phyloP scores from a whole-genome alignment of 495 filamentous ascomycete species.

The Copromyces sp. region DNA sequence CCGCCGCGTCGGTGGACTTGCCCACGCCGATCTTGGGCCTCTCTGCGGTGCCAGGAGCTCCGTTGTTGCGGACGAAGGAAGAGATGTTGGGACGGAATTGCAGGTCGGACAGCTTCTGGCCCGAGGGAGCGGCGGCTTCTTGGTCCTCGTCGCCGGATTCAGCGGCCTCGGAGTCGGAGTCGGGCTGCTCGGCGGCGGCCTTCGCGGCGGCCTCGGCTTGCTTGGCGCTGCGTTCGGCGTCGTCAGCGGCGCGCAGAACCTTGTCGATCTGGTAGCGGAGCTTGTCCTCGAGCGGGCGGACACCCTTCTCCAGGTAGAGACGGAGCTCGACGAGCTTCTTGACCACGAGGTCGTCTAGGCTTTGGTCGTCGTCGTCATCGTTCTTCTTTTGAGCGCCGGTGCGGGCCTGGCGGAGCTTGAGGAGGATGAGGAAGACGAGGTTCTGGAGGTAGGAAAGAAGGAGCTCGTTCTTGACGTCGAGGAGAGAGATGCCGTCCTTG shows the following conservation, averaged over 20 bases:
- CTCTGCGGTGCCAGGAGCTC: slow-evolving; percentile 17
- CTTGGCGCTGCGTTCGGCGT: slow-evolving; percentile 42
- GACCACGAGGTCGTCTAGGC: slow-evolving; percentile 46
- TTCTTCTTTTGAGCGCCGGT: slow-evolving; percentile 23
- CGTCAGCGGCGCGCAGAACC: slow-evolving; percentile 76
- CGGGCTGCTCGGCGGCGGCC: slow-evolving; percentile 23
- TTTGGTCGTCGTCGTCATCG: background rate
- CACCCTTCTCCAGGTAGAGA: slow-evolving; percentile 82
- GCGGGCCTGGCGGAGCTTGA: slow-evolving; percentile 60
- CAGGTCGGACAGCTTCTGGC: slow-evolving; percentile 49
- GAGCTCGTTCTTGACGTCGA: slow-evolving; percentile 90
- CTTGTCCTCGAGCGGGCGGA: slow-evolving; percentile 75
- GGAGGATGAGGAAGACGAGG: slow-evolving; percentile 75
- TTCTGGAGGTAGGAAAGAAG: slow-evolving; percentile 94
- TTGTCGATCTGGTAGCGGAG: slow-evolving; percentile 85
- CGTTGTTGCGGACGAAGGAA: slow-evolving; percentile 32
- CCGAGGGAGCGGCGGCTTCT: slow-evolving; percentile 15
- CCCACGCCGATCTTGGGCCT: slow-evolving; percentile 32
- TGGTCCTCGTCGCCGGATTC: slow-evolving; percentile 29
- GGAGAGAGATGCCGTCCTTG: slow-evolving; percentile 80
- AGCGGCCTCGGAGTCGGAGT: slow-evolving; percentile 30
- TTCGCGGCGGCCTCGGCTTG: slow-evolving; percentile 17
- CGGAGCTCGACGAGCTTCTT: slow-evolving; percentile 78
- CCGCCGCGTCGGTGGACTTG: slow-evolving; percentile 32
- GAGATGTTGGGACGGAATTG: slow-evolving; percentile 54